A percentile compares a stretch with the other conserved stretches of the same genome.
These are phyloP conservation scores for Manihot esculenta DNA, from an alignment of 441 rosid genomes.

Conservation along the genomic window DNA sequence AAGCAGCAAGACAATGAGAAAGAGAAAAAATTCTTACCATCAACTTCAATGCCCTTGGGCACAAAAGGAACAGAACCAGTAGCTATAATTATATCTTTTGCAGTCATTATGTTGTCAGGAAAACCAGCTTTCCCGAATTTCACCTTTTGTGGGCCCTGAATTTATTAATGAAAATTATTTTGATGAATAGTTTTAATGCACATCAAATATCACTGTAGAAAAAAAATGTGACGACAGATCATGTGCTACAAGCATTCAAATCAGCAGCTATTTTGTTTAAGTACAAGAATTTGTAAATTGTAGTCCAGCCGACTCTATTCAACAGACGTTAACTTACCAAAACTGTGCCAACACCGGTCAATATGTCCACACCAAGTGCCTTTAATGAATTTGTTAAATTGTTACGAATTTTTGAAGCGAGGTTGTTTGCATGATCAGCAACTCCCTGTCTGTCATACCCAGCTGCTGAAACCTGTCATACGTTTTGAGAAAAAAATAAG, in stretches of 20 bases:
- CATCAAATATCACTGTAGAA: not conserved
- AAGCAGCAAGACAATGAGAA: not conserved
- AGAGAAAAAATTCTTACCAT: slow-evolving; percentile 49
- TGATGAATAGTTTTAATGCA: not conserved
- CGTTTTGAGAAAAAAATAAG: not conserved
- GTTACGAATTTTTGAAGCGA: slow-evolving; percentile 82
- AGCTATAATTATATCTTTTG: slow-evolving; percentile 80
- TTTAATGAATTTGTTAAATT: slow-evolving; percentile 93
- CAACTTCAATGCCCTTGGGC: slow-evolving; percentile 96
- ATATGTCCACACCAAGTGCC: slow-evolving; percentile 89
- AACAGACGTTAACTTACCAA: slow-evolving; percentile 53
- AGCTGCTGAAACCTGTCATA: slow-evolving; percentile 77
- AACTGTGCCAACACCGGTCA: slow-evolving; percentile 79
- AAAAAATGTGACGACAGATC: not conserved
- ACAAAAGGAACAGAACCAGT: slow-evolving; percentile 98
- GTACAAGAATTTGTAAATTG: not conserved
- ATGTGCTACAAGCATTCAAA: not conserved
- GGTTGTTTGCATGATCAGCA: slow-evolving; percentile 94
- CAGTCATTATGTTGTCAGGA: slow-evolving; percentile 62
- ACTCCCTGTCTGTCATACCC: slow-evolving; percentile 92
- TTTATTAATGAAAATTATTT: slow-evolving; percentile 14
- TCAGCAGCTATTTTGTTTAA: not conserved
- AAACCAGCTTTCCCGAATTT: slow-evolving; percentile 65
- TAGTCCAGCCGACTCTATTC: not conserved
- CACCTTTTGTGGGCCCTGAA: slow-evolving; percentile 92